These are phyloP conservation scores for Ramaria sp. DNA, from an alignment of 768 basidiomycete genomes.

Conservation along the genomic window DNA sequence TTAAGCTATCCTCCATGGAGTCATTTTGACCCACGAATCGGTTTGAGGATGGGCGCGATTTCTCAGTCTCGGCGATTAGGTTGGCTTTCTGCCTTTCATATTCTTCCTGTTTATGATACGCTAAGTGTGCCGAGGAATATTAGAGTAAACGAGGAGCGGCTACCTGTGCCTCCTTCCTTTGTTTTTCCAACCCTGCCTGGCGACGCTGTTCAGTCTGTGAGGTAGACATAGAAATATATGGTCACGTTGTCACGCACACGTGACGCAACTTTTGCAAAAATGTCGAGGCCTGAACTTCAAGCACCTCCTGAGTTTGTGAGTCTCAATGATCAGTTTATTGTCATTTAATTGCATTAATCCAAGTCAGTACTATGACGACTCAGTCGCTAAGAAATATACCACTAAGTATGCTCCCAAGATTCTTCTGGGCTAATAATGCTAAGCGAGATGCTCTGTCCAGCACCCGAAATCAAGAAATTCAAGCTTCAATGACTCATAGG, in stretches of 20 bases:
- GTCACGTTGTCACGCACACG: slow-evolving; percentile 2
- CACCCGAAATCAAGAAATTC: slow-evolving; percentile 92
- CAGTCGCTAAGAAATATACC: slow-evolving; percentile 94
- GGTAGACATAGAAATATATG: slow-evolving; percentile 46
- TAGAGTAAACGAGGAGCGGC: slow-evolving; percentile 5
- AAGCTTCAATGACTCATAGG: slow-evolving; percentile 95
- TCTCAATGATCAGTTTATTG: too few species aligned
- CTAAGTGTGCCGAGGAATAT: neutral
- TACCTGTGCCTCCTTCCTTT: slow-evolving; percentile 42
- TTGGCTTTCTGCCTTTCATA: slow-evolving; percentile 72
- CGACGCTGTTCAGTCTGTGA: slow-evolving; percentile 78
- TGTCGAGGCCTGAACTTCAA: slow-evolving; percentile 83
- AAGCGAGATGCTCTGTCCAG: slow-evolving; percentile 28
- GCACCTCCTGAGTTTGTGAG: slow-evolving; percentile 88
- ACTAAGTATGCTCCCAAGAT: slow-evolving; percentile 50
- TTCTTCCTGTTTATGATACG: slow-evolving; percentile 58
- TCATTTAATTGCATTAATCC: neutral
- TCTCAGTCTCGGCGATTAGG: slow-evolving; percentile 84
- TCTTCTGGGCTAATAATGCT: neutral
- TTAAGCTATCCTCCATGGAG: slow-evolving; percentile 87
- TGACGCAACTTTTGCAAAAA: slow-evolving; percentile 19
- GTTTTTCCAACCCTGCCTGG: slow-evolving; percentile 76
- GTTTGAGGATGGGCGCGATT: slow-evolving; percentile 74
- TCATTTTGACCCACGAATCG: slow-evolving; percentile 94
- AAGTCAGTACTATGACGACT: slow-evolving; percentile 87